These are phyloP conservation scores for Ceratobasidium sp. DNA, from an alignment of 1,284 basidiomycete genomes.

Conservation along the genomic window DNA sequence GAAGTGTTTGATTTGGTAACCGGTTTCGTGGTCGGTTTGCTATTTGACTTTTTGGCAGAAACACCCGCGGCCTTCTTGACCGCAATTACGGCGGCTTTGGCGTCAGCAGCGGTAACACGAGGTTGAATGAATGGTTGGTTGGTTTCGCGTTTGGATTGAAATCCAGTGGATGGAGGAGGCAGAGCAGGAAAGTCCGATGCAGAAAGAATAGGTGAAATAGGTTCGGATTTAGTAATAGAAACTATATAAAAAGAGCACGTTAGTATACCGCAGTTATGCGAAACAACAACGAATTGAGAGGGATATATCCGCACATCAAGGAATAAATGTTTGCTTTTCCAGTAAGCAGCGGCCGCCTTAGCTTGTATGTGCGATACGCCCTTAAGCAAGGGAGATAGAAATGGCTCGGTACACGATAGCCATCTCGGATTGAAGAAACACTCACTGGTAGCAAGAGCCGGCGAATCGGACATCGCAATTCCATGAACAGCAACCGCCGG, in stretches of 20 bases:
- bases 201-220: conserved; percentile 64
- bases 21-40: conserved; percentile 29
- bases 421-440: conserved; percentile 42
- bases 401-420: conserved; percentile 46
- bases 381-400: conserved; percentile 47
- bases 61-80: conserved; percentile 38
- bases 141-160: conserved; percentile 45
- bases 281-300: conserved; percentile 64
- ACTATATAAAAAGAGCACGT: conserved; percentile 56
- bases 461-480: conserved; percentile 17
- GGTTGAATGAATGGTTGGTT: conserved; percentile 41
- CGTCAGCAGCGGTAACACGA: conserved; percentile 36
- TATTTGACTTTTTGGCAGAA: conserved; percentile 23
- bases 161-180: conserved; percentile 51
- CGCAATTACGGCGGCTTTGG: conserved; percentile 33
- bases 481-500: neutral
- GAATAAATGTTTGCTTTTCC: conserved; percentile 5
- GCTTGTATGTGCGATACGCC: conserved; percentile 45
- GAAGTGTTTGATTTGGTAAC: neutral
- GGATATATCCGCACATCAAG: conserved; percentile 43
- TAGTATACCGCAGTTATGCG: conserved; percentile 80
- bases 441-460: conserved; percentile 47
- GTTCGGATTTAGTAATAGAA: conserved; percentile 57
- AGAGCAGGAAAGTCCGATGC: conserved; percentile 79
- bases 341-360: conserved; percentile 42